phyloP scores from a whole-genome alignment of 2,329 filamentous ascomycete species.

The Colletotrichum euphorbiae region DNA sequence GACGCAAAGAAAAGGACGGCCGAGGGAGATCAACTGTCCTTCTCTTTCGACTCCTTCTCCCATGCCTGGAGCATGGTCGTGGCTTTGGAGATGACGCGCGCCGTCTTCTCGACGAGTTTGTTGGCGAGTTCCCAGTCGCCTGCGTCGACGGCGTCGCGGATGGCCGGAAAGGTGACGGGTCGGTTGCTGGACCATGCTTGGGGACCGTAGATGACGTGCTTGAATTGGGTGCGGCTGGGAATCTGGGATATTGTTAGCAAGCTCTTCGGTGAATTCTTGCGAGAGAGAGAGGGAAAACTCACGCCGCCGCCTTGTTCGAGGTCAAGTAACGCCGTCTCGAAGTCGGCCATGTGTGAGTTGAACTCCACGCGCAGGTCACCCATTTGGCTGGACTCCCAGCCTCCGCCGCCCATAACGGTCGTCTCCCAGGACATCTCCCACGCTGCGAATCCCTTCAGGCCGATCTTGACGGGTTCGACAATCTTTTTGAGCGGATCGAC shows the following conservation, averaged over 20 bases:
- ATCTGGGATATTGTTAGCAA: conserved; percentile 62
- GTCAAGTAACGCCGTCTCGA: conserved; percentile 88
- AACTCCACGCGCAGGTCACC: conserved; percentile 77
- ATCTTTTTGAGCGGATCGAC: conserved; percentile 73
- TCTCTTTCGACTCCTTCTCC: conserved; percentile 17
- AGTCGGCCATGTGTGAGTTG: conserved; percentile 82
- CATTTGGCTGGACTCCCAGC: conserved; percentile 79
- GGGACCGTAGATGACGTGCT: conserved; percentile 90
- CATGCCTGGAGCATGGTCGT: conserved; percentile 50
- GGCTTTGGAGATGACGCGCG: conserved; percentile 73
- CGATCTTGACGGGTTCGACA: conserved; percentile 67
- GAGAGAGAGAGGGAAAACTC: conserved; percentile 46
- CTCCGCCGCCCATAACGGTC: conserved; percentile 75
- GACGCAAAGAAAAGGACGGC: not conserved
- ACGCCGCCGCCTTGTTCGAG: conserved; percentile 78
- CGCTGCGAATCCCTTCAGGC: conserved; percentile 73
- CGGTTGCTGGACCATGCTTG: conserved; percentile 79
- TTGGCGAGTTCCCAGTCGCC: conserved; percentile 78
- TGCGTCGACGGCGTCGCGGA: conserved; percentile 81
- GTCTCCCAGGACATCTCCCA: conserved; percentile 86
- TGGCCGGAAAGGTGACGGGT: conserved; percentile 68
- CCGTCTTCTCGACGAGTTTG: conserved; percentile 76
- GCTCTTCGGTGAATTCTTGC: conserved; percentile 23
- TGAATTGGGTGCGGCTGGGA: conserved; percentile 90
- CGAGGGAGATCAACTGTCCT: conserved; percentile 8